These are phyloP conservation scores for Leptomonas seymouri DNA, from an alignment of 208 protist genomes.

Conservation along the genomic window DNA sequence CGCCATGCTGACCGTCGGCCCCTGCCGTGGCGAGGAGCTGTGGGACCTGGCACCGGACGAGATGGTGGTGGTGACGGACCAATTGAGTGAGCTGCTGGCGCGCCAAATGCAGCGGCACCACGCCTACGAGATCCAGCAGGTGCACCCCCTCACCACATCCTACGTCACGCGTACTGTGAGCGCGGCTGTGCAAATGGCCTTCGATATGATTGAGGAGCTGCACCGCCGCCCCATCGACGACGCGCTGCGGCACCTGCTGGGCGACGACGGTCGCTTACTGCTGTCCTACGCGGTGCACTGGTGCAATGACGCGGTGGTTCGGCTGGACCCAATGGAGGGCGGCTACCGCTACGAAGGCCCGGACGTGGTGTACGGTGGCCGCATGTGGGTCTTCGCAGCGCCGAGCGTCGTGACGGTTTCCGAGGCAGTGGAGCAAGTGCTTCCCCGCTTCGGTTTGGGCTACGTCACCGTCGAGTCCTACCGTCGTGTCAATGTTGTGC, in stretches of 20 bases:
- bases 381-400: slow-evolving; percentile 66
- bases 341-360: slow-evolving; percentile 66
- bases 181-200: slow-evolving; percentile 61
- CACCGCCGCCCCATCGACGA: slow-evolving; percentile 56
- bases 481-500: slow-evolving; percentile 17
- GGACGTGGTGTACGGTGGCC: slow-evolving; percentile 43
- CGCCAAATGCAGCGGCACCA: slow-evolving; percentile 38
- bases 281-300: slow-evolving; percentile 80
- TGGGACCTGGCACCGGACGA: slow-evolving; percentile 62
- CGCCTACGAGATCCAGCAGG: slow-evolving; percentile 70
- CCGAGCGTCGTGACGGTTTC: slow-evolving; percentile 68
- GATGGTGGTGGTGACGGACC: slow-evolving; percentile 62
- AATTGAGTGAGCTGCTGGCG: slow-evolving; percentile 41
- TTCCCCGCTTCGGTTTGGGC: slow-evolving; percentile 21
- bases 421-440: slow-evolving; percentile 9
- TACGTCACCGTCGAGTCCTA: slow-evolving; percentile 7
- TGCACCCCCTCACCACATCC: slow-evolving; percentile 72
- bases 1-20: slow-evolving; percentile 70
- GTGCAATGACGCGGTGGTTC: slow-evolving; percentile 72
- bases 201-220: slow-evolving; percentile 58
- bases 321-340: slow-evolving; percentile 31
- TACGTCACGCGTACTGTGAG: slow-evolving; percentile 57
- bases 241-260: slow-evolving; percentile 55
- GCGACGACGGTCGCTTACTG: slow-evolving; percentile 56
- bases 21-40: slow-evolving; percentile 60